Conservation (phyloP, 352 stramenopile genomes). For the Phytopythium ostracodes region DNA sequence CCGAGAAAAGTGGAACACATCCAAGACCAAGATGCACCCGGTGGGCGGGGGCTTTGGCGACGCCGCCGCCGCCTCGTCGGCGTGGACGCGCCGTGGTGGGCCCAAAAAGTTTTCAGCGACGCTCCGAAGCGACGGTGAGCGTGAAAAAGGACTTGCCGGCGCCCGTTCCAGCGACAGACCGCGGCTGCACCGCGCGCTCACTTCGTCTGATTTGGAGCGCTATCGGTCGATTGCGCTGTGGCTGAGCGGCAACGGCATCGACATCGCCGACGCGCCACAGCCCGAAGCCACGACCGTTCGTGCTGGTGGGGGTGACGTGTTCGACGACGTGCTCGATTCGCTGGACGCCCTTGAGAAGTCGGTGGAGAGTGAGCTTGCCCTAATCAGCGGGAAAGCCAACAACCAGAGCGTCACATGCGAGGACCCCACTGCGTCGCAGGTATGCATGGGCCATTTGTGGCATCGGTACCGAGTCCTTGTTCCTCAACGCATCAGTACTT, state of each 20-base stretch:
- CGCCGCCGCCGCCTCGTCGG: conserved; percentile 12
- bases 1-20: conserved; percentile 42
- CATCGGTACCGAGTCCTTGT: too few species aligned
- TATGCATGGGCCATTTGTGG: too few species aligned
- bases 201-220: conserved; percentile 36
- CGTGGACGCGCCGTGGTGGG: conserved; percentile 11
- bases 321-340: conserved; percentile 46
- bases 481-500: not conserved
- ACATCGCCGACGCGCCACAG: conserved; percentile 15
- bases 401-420: not conserved
- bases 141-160: conserved; percentile 5
- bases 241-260: conserved; percentile 37
- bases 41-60: conserved; percentile 1
- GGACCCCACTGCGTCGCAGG: not conserved
- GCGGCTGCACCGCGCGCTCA: conserved; percentile 16
- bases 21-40: conserved; percentile 6
- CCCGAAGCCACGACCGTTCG: not conserved
- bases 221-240: conserved; percentile 40
- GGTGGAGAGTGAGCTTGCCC: conserved; percentile 30
- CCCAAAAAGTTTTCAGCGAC: conserved; percentile 12
- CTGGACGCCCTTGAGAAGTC: conserved; percentile 35
- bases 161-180: not conserved
- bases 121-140: conserved; percentile 13
- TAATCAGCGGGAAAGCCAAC: not conserved
- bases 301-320: conserved; percentile 12